Evolutionary conservation across 2,329 filamentous ascomycete species (phyloP).

Genomic region (Diaporthe australafricana): DNA sequence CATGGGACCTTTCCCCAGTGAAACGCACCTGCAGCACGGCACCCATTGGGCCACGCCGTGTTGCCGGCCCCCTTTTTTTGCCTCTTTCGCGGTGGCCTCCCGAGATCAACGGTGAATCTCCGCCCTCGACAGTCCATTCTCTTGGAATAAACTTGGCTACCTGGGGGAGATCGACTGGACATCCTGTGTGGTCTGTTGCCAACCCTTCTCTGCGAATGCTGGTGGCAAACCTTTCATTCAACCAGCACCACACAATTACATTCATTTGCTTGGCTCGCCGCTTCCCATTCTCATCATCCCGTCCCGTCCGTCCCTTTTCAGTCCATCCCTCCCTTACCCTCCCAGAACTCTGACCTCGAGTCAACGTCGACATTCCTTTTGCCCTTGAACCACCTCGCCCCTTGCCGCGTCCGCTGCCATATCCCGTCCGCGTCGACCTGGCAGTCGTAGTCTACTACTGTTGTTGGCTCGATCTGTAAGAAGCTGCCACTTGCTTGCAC

Average conservation of each 20-base stretch:
- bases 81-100: slow-evolving; percentile 11
- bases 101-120: slow-evolving; percentile 31
- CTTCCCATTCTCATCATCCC: slow-evolving; percentile 9
- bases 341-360: background rate
- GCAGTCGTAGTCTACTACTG: background rate
- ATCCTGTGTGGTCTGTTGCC: background rate
- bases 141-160: slow-evolving; percentile 2
- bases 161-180: slow-evolving; percentile 8
- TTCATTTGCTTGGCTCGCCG: slow-evolving; percentile 24
- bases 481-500: background rate
- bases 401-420: slow-evolving; percentile 1
- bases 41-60: slow-evolving; percentile 16
- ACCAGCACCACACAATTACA: background rate
- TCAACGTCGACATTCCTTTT: slow-evolving; percentile 11
- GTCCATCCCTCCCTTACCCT: background rate
- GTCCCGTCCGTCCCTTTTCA: slow-evolving; percentile 20
- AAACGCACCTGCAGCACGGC: slow-evolving; percentile 24
- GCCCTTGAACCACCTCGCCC: background rate
- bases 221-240: slow-evolving; percentile 12
- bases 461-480: background rate
- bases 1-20: slow-evolving; percentile 19
- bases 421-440: background rate
- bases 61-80: slow-evolving; percentile 31
- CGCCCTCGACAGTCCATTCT: slow-evolving; percentile 11
- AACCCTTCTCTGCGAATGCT: background rate